A percentile compares a stretch with the other conserved stretches of the same genome.
Conservation (phyloP, 176 grass and related monocot genomes). For the Avena atlantica region DNA sequence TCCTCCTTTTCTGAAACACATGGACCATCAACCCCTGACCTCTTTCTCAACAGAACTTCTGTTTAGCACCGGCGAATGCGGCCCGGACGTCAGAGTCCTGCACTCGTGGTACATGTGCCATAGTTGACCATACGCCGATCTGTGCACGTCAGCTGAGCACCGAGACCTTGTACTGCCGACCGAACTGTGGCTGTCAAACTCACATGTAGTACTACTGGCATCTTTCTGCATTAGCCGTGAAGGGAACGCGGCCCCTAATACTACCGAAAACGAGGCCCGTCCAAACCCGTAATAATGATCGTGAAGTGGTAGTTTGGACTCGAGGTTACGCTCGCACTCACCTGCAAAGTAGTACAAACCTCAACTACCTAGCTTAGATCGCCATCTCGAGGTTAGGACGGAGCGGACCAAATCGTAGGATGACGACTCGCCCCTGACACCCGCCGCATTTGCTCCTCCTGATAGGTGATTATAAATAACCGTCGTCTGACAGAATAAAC, state of each 20-base stretch:
- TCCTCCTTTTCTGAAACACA: background rate
- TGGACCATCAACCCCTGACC: background rate
- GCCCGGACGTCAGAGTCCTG: background rate
- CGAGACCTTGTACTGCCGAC: background rate
- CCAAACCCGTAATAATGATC: conserved; percentile 41
- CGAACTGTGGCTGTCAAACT: conserved; percentile 21
- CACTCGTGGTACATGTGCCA: background rate
- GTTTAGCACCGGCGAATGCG: background rate
- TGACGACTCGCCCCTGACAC: conserved; percentile 34
- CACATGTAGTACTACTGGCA: conserved; percentile 1
- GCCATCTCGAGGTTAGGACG: background rate
- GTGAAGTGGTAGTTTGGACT: conserved; percentile 49
- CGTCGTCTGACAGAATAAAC: conserved; percentile 6
- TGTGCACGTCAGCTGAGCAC: background rate
- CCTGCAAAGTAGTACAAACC: conserved; percentile 27
- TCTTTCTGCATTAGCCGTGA: conserved; percentile 39
- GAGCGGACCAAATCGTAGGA: conserved; percentile 5
- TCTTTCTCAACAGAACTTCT: background rate
- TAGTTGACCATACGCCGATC: conserved; percentile 31
- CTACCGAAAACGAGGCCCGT: conserved; percentile 45
- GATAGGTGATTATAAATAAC: background rate
- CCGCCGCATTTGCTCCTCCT: conserved; percentile 19
- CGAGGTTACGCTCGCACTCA: conserved; percentile 27
- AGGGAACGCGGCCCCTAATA: conserved; percentile 40
- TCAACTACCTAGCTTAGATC: conserved; percentile 2